Conservation (phyloP, 345 rosid genomes). For the Noccaea caerulescens region DNA sequence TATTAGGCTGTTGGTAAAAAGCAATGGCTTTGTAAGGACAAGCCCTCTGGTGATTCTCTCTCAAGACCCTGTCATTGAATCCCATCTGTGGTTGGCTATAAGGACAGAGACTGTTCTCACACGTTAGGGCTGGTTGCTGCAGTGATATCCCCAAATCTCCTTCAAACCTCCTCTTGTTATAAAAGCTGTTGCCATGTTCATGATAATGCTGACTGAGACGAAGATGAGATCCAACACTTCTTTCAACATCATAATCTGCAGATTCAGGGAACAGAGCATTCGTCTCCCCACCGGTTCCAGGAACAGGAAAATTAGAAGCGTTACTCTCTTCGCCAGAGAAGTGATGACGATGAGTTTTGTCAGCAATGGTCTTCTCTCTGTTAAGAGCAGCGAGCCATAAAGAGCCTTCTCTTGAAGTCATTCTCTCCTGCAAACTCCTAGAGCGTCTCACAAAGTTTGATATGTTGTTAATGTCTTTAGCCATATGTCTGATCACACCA, state of each 20-base stretch:
- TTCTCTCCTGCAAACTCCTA: slow-evolving; percentile 86
- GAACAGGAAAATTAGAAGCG: background rate
- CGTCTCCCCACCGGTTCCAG: background rate
- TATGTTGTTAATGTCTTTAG: slow-evolving; percentile 72
- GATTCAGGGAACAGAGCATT: slow-evolving; percentile 60
- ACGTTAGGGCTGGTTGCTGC: slow-evolving; percentile 60
- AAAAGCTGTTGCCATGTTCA: slow-evolving; percentile 48
- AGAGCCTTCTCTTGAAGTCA: slow-evolving; percentile 91
- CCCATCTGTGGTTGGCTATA: slow-evolving; percentile 62
- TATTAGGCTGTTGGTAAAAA: slow-evolving; percentile 20
- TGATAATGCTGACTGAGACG: slow-evolving; percentile 37
- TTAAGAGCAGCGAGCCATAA: slow-evolving; percentile 91
- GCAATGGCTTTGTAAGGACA: slow-evolving; percentile 58
- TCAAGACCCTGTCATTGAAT: slow-evolving; percentile 63
- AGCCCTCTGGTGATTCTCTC: slow-evolving; percentile 80
- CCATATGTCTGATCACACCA: slow-evolving; percentile 85
- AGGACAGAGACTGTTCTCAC: slow-evolving; percentile 76
- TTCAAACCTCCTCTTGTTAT: slow-evolving; percentile 73
- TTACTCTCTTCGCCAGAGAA: slow-evolving; percentile 14
- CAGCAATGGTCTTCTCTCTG: slow-evolving; percentile 67
- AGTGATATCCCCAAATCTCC: slow-evolving; percentile 51
- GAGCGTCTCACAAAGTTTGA: slow-evolving; percentile 84
- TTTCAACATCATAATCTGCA: slow-evolving; percentile 82
- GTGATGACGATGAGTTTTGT: slow-evolving; percentile 49
- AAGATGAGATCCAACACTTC: slow-evolving; percentile 47